These are phyloP conservation scores for Clonostachys byssicola DNA, from an alignment of 2,329 filamentous ascomycete genomes.

Conservation along the genomic window DNA sequence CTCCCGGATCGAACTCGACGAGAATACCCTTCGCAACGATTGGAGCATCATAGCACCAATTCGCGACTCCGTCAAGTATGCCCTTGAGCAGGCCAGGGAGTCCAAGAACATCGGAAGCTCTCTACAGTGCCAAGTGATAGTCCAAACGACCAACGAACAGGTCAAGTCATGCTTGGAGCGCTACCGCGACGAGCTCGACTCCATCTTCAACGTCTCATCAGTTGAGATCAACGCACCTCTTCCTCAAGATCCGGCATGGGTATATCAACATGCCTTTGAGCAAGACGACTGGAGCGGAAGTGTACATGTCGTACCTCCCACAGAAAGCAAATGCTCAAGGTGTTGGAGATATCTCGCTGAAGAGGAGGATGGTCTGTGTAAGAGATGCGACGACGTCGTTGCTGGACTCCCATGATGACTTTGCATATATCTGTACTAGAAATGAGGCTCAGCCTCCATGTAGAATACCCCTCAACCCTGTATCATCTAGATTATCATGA, in stretches of 20 bases:
- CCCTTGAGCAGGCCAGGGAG: conserved; percentile 68
- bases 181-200: conserved; percentile 48
- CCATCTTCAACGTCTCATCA: conserved; percentile 66
- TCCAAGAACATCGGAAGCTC: conserved; percentile 75
- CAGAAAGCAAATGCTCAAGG: conserved; percentile 68
- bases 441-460: too few species aligned
- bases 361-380: conserved; percentile 63
- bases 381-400: conserved; percentile 67
- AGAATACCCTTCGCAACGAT: conserved; percentile 31
- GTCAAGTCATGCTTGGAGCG: conserved; percentile 26
- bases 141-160: neutral
- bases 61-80: conserved; percentile 66
- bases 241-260: conserved; percentile 27
- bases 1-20: conserved; percentile 28
- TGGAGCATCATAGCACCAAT: conserved; percentile 46
- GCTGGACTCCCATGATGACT: neutral
- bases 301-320: conserved; percentile 43
- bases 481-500: too few species aligned
- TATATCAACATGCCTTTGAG: conserved; percentile 36
- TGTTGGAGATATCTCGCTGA: conserved; percentile 87
- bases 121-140: conserved; percentile 54
- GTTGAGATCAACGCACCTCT: conserved; percentile 42
- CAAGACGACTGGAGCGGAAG: conserved; percentile 26
- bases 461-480: too few species aligned
- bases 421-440: too few species aligned